These are phyloP conservation scores for Raffaelea arxii DNA, from an alignment of 2,329 filamentous ascomycete genomes.

Conservation along the genomic window DNA sequence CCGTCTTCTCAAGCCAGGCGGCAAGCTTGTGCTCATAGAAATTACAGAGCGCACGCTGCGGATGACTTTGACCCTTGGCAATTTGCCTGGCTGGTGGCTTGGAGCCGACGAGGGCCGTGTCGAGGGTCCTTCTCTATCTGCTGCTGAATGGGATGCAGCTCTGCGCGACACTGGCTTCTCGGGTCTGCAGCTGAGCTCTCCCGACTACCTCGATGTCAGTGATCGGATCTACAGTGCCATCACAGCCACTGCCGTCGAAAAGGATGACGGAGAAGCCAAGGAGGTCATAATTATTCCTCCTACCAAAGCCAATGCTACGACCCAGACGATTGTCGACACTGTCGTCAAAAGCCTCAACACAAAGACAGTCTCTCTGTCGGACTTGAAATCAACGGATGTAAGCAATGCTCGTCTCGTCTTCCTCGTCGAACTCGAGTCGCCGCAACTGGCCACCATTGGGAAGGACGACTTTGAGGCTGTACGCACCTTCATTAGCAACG, in stretches of 20 bases:
- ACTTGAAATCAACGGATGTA: background rate
- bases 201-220: background rate
- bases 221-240: background rate
- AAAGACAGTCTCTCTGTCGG: background rate
- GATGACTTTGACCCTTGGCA: slow-evolving; percentile 8
- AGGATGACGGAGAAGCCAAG: background rate
- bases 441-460: background rate
- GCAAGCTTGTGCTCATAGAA: slow-evolving; percentile 23
- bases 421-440: background rate
- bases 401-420: background rate
- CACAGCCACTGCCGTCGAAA: background rate
- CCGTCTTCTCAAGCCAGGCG: slow-evolving; percentile 27
- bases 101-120: slow-evolving; percentile 10
- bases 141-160: slow-evolving; percentile 14
- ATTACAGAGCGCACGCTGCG: slow-evolving; percentile 1
- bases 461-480: background rate
- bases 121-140: slow-evolving; percentile 8
- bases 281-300: background rate
- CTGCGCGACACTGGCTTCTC: slow-evolving; percentile 16
- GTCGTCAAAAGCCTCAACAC: background rate
- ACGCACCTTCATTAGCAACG: background rate
- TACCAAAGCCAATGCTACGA: background rate
- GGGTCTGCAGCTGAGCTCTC: slow-evolving; percentile 6
- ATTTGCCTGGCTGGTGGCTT: slow-evolving; percentile 15
- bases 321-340: background rate